These are phyloP conservation scores for Besnoitia besnoiti DNA, from an alignment of 169 alveolate genomes.

Conservation along the genomic window DNA sequence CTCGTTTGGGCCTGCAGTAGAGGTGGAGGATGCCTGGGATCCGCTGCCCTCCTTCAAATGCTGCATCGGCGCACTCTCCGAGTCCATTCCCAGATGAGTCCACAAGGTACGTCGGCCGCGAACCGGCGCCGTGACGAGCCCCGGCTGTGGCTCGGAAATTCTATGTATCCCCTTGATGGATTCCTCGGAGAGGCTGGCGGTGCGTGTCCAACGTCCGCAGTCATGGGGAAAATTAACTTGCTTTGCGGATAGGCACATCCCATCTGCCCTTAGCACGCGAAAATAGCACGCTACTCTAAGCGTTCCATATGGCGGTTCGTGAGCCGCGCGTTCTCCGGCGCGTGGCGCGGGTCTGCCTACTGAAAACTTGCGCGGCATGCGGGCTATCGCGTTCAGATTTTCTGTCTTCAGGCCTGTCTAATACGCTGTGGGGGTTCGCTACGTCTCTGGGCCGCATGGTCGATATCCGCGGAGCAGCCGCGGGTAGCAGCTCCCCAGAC, in stretches of 20 bases:
- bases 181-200: too few relatives aligned
- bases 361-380: too few relatives aligned
- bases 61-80: slow-evolving; percentile 6
- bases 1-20: slow-evolving; percentile 45
- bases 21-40: not conserved
- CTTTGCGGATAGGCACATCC: too few relatives aligned
- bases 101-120: not conserved
- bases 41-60: not conserved
- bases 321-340: too few relatives aligned
- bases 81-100: slow-evolving; percentile 25
- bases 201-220: too few relatives aligned
- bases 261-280: too few relatives aligned
- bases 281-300: too few relatives aligned
- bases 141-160: too few relatives aligned
- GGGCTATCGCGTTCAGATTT: not conserved
- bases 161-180: too few relatives aligned
- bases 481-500: not conserved
- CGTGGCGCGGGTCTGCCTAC: too few relatives aligned
- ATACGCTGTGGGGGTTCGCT: slow-evolving; percentile 30
- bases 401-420: slow-evolving; percentile 24
- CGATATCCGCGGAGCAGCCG: not conserved
- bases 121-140: not conserved
- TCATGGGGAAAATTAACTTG: too few relatives aligned
- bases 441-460: slow-evolving; percentile 41
- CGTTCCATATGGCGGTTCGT: too few relatives aligned